Conservation (phyloP, 495 filamentous ascomycete species). For the Polyplosphaeria fusca region DNA sequence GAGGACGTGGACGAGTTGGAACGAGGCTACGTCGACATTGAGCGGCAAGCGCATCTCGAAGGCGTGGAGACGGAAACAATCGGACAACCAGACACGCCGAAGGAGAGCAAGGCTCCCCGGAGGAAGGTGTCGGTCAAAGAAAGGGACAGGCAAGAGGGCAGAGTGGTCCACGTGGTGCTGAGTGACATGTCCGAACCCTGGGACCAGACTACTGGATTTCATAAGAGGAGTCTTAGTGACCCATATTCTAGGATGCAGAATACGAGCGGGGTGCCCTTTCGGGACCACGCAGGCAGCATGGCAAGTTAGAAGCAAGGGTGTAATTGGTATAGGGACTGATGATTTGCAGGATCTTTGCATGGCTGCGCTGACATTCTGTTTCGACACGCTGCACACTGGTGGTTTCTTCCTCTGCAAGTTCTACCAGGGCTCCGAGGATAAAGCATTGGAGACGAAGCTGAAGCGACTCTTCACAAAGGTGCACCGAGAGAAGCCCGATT, state of each 20-base stretch:
- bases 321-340: conserved; percentile 5
- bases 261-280: conserved; percentile 79
- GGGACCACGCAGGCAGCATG: conserved; percentile 94
- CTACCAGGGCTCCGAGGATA: conserved; percentile 86
- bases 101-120: conserved; percentile 24
- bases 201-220: conserved; percentile 71
- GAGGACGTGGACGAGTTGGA: conserved; percentile 41
- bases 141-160: conserved; percentile 39
- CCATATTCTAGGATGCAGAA: conserved; percentile 99
- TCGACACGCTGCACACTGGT: conserved; percentile 73
- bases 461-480: conserved; percentile 74
- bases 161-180: conserved; percentile 86
- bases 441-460: conserved; percentile 66
- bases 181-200: conserved; percentile 99
- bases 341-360: conserved; percentile 73
- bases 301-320: too few relatives aligned
- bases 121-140: conserved; percentile 28
- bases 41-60: conserved; percentile 34
- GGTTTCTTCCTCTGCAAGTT: conserved; percentile 97
- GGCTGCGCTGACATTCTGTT: conserved; percentile 77
- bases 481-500: conserved; percentile 80
- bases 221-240: conserved; percentile 83
- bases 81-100: conserved; percentile 20
- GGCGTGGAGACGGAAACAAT: conserved; percentile 26
- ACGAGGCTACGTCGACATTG: conserved; percentile 40